Conservation (phyloP, 2,329 filamentous ascomycete species). For the Scleromitrula shiraiana region DNA sequence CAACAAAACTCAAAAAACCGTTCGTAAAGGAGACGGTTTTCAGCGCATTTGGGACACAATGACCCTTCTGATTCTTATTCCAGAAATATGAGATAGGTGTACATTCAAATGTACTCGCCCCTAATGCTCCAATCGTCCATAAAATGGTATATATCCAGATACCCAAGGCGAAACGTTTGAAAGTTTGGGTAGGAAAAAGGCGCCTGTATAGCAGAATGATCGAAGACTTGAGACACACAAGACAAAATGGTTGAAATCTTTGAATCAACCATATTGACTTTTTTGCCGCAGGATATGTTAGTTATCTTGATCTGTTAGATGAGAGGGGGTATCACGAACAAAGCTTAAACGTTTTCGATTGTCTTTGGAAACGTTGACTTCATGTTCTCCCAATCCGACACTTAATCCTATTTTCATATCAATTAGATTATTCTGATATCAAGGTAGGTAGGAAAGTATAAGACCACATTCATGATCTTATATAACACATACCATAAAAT, state of each 20-base stretch:
- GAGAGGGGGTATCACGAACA: neutral
- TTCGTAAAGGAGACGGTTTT: slow-evolving; percentile 15
- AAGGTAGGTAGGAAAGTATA: slow-evolving; percentile 1
- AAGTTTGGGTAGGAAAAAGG: slow-evolving; percentile 14
- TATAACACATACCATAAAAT: neutral
- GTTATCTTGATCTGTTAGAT: neutral
- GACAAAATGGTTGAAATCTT: neutral
- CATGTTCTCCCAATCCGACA: slow-evolving; percentile 12
- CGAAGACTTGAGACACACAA: slow-evolving; percentile 17
- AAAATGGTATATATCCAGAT: slow-evolving; percentile 15
- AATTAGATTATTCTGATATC: neutral
- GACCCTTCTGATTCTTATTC: slow-evolving; percentile 12
- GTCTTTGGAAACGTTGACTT: slow-evolving; percentile 6
- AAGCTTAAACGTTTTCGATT: neutral
- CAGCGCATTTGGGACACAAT: slow-evolving; percentile 13
- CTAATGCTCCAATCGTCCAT: slow-evolving; percentile 16
- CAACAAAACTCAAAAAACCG: slow-evolving; percentile 13
- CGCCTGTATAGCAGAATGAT: slow-evolving; percentile 21
- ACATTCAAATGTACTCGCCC: slow-evolving; percentile 19
- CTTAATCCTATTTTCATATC: slow-evolving; percentile 8
- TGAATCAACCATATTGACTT: slow-evolving; percentile 7
- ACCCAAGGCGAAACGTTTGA: slow-evolving; percentile 13
- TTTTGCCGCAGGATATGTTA: neutral
- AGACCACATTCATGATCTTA: neutral
- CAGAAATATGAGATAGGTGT: slow-evolving; percentile 16